Evolutionary conservation across 1,284 basidiomycete genomes (phyloP).

Genomic region (Pascua guehoae): DNA sequence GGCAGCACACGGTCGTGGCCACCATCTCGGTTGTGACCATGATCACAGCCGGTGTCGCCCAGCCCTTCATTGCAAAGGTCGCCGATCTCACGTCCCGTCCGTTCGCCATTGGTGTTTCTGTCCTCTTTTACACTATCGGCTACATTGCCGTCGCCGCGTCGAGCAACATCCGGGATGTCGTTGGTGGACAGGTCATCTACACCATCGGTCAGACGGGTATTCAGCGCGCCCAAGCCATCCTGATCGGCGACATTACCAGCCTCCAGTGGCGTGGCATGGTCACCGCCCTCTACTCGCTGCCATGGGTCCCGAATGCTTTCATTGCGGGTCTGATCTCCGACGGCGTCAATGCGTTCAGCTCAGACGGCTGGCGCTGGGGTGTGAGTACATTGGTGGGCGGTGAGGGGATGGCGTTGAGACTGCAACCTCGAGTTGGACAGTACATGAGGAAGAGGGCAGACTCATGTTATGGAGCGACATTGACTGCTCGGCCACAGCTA

Average conservation of each 20-base stretch:
- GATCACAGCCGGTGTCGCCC: constrained; percentile 39
- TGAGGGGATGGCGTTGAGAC: constrained; percentile 5
- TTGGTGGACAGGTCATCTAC: constrained; percentile 20
- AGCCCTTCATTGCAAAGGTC: constrained; percentile 46
- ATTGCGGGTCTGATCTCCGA: constrained; percentile 54
- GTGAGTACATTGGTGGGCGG: constrained; percentile 30
- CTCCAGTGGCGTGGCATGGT: constrained; percentile 72
- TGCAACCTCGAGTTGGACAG: no score
- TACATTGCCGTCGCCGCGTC: constrained; percentile 35
- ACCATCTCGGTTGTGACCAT: constrained; percentile 37
- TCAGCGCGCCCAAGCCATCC: constrained; percentile 20
- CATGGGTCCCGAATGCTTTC: constrained; percentile 55
- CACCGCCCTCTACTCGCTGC: constrained; percentile 64
- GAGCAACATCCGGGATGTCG: constrained; percentile 13
- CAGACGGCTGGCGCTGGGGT: constrained; percentile 66
- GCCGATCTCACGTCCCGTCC: constrained; percentile 34
- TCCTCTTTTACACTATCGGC: constrained; percentile 38
- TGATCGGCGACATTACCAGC: constrained; percentile 66
- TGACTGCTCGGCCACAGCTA: no score
- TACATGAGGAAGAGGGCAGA: background rate
- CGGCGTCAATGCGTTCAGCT: constrained; percentile 56
- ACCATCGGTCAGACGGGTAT: constrained; percentile 21
- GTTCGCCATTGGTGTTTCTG: constrained; percentile 21
- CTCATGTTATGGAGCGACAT: no score
- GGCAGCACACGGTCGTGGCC: constrained; percentile 36